Evolutionary conservation across 148 eudicot genomes (phyloP).

Genomic region (Rhododendron ferrugineum): DNA sequence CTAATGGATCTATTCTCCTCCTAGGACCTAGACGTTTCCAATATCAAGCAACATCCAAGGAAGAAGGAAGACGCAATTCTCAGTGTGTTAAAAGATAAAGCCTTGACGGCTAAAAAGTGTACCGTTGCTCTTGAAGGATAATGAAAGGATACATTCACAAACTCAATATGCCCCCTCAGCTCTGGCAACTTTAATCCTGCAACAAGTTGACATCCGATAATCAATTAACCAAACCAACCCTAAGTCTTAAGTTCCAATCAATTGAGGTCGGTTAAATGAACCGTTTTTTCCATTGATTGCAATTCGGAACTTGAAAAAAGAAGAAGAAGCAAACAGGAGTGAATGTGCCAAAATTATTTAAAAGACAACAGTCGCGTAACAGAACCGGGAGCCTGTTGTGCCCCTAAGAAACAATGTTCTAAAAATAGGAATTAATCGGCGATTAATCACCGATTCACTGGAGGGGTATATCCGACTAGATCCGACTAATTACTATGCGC

Average conservation of each 20-base stretch:
- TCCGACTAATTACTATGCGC: too few relatives aligned
- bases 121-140: slow-evolving; percentile 81
- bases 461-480: too few relatives aligned
- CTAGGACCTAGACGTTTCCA: background rate
- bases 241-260: background rate
- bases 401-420: background rate
- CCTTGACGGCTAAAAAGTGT: slow-evolving; percentile 7
- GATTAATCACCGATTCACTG: too few relatives aligned
- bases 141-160: slow-evolving; percentile 64
- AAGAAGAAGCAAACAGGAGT: background rate
- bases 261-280: background rate
- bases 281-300: background rate
- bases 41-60: background rate
- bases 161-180: slow-evolving; percentile 66
- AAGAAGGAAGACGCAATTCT: background rate
- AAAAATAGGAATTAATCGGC: too few relatives aligned
- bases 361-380: background rate
- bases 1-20: background rate
- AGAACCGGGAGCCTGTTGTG: background rate
- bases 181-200: slow-evolving; percentile 67
- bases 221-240: background rate
- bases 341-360: background rate
- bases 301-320: background rate
- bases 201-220: slow-evolving; percentile 12
- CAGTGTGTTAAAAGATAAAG: background rate